Evolutionary conservation across 208 protist genomes (phyloP), one percentile per base, ranked within the genome.

Genomic region (Leishmania martiniquensis): DNA sequence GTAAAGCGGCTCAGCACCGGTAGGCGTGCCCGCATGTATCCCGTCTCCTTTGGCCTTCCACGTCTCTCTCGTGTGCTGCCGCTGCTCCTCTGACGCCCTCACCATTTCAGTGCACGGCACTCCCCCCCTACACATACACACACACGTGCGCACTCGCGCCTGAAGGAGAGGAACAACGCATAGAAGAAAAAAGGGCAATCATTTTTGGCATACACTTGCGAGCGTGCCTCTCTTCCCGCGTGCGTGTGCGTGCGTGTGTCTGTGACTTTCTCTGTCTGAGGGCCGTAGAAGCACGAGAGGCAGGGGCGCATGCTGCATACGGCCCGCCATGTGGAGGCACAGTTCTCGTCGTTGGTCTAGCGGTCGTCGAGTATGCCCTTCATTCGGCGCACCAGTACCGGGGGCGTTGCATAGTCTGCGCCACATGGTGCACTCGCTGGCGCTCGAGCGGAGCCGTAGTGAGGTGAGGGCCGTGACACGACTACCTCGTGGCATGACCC

Each of bases 401-500:
- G 42, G 42, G 0, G 63, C 63, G 47, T 44, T 68, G 63, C 4
- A 13, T 34, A 68, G 10, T 68, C 12, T 62, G 7, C 51, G 60
- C 20, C 54, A 72, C 63, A 49, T 20, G 2, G 3, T 51, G 63
- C 52, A 65, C 65, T 37, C 51, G 32, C 37, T 72, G 22, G 34
- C 49, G 69, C 45, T 57, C 9, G 25, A 45, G 69, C 52, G 69
- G 15, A 60, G 15, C 52, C 7, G 51, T 20, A 15, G 71, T 13
- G 59, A 20, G 13, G 15, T 20, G 65, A n/a, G 37, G n/a, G 37
- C n/a, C 6, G 72, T 77, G 32, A 60, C n/a, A 6, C 13, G 32
- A 25, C 74, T 84, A 49, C 80, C 75, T 17, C 80, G 75, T 37
- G 74, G 80, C 42, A 80, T 84, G 80, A 34, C 49, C 17, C 77